Evolutionary conservation across 2,329 filamentous ascomycete species (phyloP).

Genomic region (Venturia pyrina): DNA sequence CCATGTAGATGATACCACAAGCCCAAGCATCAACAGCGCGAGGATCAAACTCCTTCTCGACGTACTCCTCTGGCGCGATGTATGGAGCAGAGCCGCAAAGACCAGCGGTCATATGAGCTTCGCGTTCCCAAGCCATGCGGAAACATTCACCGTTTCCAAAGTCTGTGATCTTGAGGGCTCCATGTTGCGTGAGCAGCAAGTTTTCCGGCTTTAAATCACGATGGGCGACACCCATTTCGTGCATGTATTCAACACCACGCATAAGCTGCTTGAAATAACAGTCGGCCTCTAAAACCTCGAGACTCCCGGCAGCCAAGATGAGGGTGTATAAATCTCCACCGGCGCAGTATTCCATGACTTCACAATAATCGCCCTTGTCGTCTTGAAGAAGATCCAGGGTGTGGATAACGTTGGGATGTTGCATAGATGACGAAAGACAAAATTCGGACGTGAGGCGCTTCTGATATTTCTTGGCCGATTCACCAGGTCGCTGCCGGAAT

Average conservation of each 20-base stretch:
- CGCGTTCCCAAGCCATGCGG: constrained; percentile 98
- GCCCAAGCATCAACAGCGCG: constrained; percentile 98
- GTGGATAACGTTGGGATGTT: constrained; percentile 96
- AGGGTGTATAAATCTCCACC: constrained; percentile 93
- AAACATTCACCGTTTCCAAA: constrained; percentile 99
- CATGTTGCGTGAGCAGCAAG: constrained; percentile 81
- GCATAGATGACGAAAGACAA: constrained; percentile 92
- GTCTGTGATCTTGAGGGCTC: constrained; percentile 92
- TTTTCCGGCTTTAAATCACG: constrained; percentile 97
- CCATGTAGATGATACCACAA: constrained; percentile 98
- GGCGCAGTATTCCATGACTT: constrained; percentile 98
- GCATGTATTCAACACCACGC: constrained; percentile 97
- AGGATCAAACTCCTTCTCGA: constrained; percentile 91
- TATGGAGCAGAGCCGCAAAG: constrained; percentile 95
- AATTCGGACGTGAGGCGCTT: constrained; percentile 96
- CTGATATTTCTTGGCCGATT: constrained; percentile 95
- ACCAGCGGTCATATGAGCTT: constrained; percentile 95
- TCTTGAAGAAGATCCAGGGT: constrained; percentile 93
- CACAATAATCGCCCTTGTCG: constrained; percentile 93
- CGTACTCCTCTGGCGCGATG: constrained; percentile 94
- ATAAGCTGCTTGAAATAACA: constrained; percentile 99
- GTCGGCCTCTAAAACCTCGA: constrained; percentile 86
- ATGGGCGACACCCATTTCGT: constrained; percentile 98
- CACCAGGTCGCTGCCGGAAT: constrained; percentile 86
- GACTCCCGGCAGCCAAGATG: constrained; percentile 79